Evolutionary conservation across 805 yeast species (phyloP).

Genomic region (Saccharomycopsis amapae): DNA sequence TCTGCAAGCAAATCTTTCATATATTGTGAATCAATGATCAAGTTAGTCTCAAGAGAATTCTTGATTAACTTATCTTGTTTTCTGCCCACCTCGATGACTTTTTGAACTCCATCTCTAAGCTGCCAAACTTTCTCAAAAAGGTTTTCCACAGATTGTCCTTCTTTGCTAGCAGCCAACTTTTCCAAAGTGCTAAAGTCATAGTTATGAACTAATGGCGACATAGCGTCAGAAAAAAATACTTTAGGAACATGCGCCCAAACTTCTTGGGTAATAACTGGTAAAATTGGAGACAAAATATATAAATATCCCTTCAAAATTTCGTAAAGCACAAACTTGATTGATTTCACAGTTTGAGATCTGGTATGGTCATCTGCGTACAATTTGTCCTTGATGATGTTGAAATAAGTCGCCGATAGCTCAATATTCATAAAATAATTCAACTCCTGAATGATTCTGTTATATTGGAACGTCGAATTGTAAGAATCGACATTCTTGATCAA

Average conservation of each 20-base stretch:
- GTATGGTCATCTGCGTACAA: slow-evolving; percentile 65
- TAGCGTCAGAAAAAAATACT: slow-evolving; percentile 3
- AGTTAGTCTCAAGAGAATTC: slow-evolving; percentile 52
- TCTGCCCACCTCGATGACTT: slow-evolving; percentile 50
- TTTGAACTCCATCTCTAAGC: slow-evolving; percentile 43
- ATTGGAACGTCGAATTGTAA: slow-evolving; percentile 53
- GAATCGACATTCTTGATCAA: slow-evolving; percentile 37
- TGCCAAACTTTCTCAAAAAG: slow-evolving; percentile 40
- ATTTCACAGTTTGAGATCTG: slow-evolving; percentile 42
- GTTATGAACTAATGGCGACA: slow-evolving; percentile 12
- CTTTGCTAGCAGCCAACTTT: slow-evolving; percentile 24
- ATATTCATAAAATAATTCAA: slow-evolving; percentile 67
- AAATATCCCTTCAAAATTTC: slow-evolving; percentile 54
- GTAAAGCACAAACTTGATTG: slow-evolving; percentile 57
- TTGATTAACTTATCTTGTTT: slow-evolving; percentile 41
- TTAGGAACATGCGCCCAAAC: slow-evolving; percentile 60
- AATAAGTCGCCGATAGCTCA: slow-evolving; percentile 74
- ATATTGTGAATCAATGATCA: background rate
- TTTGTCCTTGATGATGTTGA: slow-evolving; percentile 79
- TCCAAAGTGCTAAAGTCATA: slow-evolving; percentile 27
- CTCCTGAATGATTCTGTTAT: slow-evolving; percentile 60
- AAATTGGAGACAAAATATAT: slow-evolving; percentile 69
- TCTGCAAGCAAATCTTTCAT: background rate
- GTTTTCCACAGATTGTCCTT: slow-evolving; percentile 24
- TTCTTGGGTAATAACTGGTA: slow-evolving; percentile 83